A percentile compares a stretch with the other conserved stretches of the same genome.
Evolutionary conservation across 768 basidiomycete genomes (phyloP).

Genomic region (Inosperma sp.): DNA sequence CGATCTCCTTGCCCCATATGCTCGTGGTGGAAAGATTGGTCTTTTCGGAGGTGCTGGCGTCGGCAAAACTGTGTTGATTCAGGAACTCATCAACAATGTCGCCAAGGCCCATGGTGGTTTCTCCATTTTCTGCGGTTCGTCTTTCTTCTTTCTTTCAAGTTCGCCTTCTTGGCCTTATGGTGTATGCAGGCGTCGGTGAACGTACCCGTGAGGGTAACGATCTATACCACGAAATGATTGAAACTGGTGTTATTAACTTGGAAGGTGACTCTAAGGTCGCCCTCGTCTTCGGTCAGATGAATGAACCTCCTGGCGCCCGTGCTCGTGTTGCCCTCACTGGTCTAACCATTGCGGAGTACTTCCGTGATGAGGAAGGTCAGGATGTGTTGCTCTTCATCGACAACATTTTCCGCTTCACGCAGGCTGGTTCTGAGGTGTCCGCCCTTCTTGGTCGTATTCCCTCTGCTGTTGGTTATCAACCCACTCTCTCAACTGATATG

Average conservation of each 20-base stretch:
- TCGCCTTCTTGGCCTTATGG: constrained; percentile 5
- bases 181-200: constrained; percentile 86
- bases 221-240: constrained; percentile 99
- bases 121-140: constrained; percentile 95
- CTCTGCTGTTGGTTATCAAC: constrained; percentile 99
- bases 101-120: constrained; percentile 99
- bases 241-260: constrained; percentile 99
- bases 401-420: constrained; percentile 99
- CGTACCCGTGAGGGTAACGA: constrained; percentile 99
- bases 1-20: constrained; percentile 98
- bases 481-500: constrained; percentile 99
- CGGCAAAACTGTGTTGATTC: constrained; percentile 99
- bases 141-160: neutral
- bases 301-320: constrained; percentile 99
- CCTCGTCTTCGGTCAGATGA: constrained; percentile 99
- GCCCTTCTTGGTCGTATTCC: constrained; percentile 99
- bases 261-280: constrained; percentile 99
- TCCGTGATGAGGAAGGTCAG: constrained; percentile 99
- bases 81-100: constrained; percentile 99
- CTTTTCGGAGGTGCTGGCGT: constrained; percentile 99
- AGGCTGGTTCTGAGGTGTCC: constrained; percentile 99
- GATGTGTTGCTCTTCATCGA: constrained; percentile 99
- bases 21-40: constrained; percentile 99
- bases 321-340: constrained; percentile 99
- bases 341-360: constrained; percentile 99